Evolutionary conservation across 805 yeast genomes (phyloP).

Genomic region (Ogataea angusta): DNA sequence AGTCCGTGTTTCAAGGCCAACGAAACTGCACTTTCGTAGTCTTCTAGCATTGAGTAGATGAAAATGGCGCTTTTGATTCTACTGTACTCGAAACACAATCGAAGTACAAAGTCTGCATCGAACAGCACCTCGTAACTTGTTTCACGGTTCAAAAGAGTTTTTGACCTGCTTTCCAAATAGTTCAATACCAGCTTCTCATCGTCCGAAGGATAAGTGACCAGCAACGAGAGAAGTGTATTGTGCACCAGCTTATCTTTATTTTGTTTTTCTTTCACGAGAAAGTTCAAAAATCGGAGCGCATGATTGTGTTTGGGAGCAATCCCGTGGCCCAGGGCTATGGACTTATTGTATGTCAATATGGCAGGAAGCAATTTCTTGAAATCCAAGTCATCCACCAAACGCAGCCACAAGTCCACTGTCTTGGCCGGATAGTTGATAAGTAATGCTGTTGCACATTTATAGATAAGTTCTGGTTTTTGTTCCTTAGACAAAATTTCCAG

Average conservation of each 20-base stretch:
- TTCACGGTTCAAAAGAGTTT: conserved; percentile 11
- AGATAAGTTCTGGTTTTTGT: conserved; percentile 47
- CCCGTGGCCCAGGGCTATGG: conserved; percentile 31
- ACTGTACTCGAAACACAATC: conserved; percentile 62
- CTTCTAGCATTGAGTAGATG: conserved; percentile 63
- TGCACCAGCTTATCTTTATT: conserved; percentile 50
- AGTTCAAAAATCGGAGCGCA: conserved; percentile 61
- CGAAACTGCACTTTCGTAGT: conserved; percentile 77
- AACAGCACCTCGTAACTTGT: conserved; percentile 38
- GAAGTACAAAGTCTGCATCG: conserved; percentile 70
- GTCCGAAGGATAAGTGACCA: conserved; percentile 47
- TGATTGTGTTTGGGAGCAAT: conserved; percentile 51
- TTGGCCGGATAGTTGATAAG: conserved; percentile 63
- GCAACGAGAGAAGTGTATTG: conserved; percentile 66
- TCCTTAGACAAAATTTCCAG: conserved; percentile 52
- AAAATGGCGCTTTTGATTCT: conserved; percentile 65
- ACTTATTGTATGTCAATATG: conserved; percentile 62
- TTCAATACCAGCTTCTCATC: conserved; percentile 47
- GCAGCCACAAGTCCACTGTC: conserved; percentile 79
- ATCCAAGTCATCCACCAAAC: conserved; percentile 47
- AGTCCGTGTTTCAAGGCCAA: conserved; percentile 64
- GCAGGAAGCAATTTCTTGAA: conserved; percentile 73
- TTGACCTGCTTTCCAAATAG: conserved; percentile 41
- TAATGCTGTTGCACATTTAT: conserved; percentile 66
- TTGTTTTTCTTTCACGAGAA: conserved; percentile 45